These are phyloP conservation scores for Durotheca rogersii DNA, from an alignment of 495 filamentous ascomycete genomes.

Conservation along the genomic window DNA sequence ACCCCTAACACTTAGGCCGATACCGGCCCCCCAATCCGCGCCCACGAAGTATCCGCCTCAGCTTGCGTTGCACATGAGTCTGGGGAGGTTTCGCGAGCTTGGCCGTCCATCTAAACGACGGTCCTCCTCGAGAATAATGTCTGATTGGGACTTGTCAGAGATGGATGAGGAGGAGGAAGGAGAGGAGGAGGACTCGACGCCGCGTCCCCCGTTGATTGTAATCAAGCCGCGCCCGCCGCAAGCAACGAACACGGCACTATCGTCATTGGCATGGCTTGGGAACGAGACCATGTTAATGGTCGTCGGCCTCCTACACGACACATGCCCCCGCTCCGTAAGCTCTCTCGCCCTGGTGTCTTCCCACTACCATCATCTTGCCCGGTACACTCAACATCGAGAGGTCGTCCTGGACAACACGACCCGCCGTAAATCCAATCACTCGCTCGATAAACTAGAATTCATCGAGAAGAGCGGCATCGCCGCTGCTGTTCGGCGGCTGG, in stretches of 20 bases:
- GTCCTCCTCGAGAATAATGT: no score
- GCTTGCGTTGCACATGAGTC: no score
- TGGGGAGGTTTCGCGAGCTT: no score
- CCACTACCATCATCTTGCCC: background rate
- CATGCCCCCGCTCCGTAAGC: background rate
- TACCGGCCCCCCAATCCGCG: no score
- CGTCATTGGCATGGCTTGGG: background rate
- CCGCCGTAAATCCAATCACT: background rate
- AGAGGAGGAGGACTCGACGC: no score
- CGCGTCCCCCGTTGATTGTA: background rate
- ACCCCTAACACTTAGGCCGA: no score
- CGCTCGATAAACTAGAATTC: background rate
- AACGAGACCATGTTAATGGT: slow-evolving; percentile 6
- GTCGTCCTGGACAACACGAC: background rate
- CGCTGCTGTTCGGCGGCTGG: slow-evolving; percentile 1
- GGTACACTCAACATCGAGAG: slow-evolving; percentile 3
- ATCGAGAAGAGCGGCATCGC: background rate
- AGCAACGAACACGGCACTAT: background rate
- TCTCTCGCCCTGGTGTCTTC: slow-evolving; percentile 8
- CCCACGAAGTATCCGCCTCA: no score
- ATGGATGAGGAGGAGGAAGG: no score
- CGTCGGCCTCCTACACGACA: slow-evolving; percentile 1
- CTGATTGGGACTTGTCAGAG: no score
- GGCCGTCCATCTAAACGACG: no score
- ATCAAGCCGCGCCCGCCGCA: background rate